Conservation (phyloP, 129 eudicot genomes). For the Pittosporum tobira region DNA sequence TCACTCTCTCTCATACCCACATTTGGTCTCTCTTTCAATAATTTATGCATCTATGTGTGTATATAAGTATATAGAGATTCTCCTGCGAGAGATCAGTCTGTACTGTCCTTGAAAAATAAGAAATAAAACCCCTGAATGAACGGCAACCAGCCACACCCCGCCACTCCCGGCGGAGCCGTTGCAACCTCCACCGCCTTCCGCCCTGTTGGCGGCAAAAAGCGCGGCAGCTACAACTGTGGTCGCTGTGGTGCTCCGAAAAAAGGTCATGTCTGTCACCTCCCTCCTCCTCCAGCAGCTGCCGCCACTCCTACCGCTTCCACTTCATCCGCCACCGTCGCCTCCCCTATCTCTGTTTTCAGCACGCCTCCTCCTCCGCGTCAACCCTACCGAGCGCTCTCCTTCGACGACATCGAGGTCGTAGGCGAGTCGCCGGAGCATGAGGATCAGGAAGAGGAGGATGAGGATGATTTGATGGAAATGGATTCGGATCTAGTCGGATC, state of each 20-base stretch:
- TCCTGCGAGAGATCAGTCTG: not conserved
- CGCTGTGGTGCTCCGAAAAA: constrained; percentile 82
- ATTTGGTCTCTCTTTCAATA: not conserved
- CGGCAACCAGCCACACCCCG: constrained; percentile 59
- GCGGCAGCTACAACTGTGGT: constrained; percentile 93
- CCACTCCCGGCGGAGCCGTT: constrained; percentile 34
- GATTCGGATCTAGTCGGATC: constrained; percentile 30
- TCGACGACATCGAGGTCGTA: constrained; percentile 47
- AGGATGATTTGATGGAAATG: constrained; percentile 14
- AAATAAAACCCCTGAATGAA: constrained; percentile 26
- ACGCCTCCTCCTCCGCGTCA: constrained; percentile 20
- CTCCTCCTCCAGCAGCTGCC: constrained; percentile 24
- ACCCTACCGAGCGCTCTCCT: constrained; percentile 56
- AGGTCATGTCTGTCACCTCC: constrained; percentile 59
- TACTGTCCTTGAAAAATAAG: not conserved
- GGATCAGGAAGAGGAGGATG: constrained; percentile 16
- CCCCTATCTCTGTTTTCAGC: constrained; percentile 24
- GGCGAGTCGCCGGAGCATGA: constrained; percentile 19
- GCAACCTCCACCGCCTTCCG: constrained; percentile 36
- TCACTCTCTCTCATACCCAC: constrained; percentile 6
- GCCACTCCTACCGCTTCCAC: constrained; percentile 24
- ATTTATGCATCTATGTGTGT: not conserved
- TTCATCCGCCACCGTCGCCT: constrained; percentile 12
- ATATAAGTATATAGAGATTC: too few species aligned
- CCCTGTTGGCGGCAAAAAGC: constrained; percentile 49